phyloP scores from a whole-genome alignment of 208 protist species.

The Acanthamoeba royreba region DNA sequence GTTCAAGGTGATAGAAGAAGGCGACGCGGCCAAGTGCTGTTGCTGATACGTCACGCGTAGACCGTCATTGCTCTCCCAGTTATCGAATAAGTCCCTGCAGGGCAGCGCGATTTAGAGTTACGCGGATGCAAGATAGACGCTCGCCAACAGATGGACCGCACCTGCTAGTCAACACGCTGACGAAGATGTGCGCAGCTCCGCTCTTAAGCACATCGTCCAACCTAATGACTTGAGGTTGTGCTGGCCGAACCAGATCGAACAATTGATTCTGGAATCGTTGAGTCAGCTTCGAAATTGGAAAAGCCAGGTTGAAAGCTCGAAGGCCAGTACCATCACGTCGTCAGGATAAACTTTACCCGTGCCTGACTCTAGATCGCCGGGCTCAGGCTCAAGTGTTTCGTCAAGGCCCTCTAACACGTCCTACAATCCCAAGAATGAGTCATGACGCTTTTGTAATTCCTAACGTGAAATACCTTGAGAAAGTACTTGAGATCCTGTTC shows the following conservation, averaged over 20 bases:
- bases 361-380: not conserved
- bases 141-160: not conserved
- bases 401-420: not conserved
- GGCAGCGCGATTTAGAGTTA: not conserved
- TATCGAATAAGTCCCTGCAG: not conserved
- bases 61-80: not conserved
- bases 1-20: no score
- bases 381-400: not conserved
- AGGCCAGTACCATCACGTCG: not conserved
- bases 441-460: no score
- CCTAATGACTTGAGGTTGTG: not conserved
- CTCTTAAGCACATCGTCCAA: not conserved
- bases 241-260: not conserved
- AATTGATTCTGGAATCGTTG: not conserved
- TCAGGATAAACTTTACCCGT: not conserved
- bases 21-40: not conserved
- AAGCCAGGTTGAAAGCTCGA: not conserved
- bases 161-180: not conserved
- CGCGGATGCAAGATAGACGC: not conserved
- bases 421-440: not conserved
- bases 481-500: not conserved
- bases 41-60: not conserved
- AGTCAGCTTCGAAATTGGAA: not conserved
- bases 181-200: not conserved
- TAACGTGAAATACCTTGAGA: conserved; percentile 10